Conservation (phyloP, 208 protist genomes). For the Leishmania braziliensis region DNA sequence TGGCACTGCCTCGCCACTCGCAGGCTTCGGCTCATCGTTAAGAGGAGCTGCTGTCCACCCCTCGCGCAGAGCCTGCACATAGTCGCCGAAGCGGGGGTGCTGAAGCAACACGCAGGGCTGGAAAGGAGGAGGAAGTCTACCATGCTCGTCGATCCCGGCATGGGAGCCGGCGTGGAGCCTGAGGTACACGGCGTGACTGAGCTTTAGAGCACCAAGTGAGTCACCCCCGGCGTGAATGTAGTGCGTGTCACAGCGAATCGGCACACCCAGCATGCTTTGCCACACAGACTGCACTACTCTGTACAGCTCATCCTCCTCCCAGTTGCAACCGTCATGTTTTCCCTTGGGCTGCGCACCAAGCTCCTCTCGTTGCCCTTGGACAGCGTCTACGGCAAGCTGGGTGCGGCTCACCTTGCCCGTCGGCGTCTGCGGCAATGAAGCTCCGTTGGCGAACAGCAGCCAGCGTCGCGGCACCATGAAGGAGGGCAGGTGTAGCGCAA, state of each 20-base stretch:
- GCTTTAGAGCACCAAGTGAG: slow-evolving; percentile 66
- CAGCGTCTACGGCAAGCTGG: slow-evolving; percentile 11
- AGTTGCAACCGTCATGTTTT: not conserved
- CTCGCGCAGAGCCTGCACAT: slow-evolving; percentile 33
- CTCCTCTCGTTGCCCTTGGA: not conserved
- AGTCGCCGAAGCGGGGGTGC: slow-evolving; percentile 43
- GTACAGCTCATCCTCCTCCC: slow-evolving; percentile 16
- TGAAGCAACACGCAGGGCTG: slow-evolving; percentile 51
- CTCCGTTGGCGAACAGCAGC: slow-evolving; percentile 22
- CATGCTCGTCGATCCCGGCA: slow-evolving; percentile 49
- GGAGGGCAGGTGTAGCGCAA: slow-evolving; percentile 33
- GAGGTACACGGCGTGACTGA: slow-evolving; percentile 51
- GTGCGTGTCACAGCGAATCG: slow-evolving; percentile 39
- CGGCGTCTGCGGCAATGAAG: slow-evolving; percentile 37
- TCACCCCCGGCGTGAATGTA: slow-evolving; percentile 62
- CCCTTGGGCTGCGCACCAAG: not conserved
- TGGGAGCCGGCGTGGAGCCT: slow-evolving; percentile 35
- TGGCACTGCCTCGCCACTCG: not conserved
- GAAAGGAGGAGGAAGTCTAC: slow-evolving; percentile 47
- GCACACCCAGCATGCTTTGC: slow-evolving; percentile 31
- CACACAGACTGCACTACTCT: slow-evolving; percentile 28
- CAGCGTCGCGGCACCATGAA: slow-evolving; percentile 47
- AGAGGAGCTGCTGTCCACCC: not conserved
- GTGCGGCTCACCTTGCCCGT: slow-evolving; percentile 50
- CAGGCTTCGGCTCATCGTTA: not conserved